phyloP scores from a whole-genome alignment of 345 rosid species.

The Rhizophora apiculata region DNA sequence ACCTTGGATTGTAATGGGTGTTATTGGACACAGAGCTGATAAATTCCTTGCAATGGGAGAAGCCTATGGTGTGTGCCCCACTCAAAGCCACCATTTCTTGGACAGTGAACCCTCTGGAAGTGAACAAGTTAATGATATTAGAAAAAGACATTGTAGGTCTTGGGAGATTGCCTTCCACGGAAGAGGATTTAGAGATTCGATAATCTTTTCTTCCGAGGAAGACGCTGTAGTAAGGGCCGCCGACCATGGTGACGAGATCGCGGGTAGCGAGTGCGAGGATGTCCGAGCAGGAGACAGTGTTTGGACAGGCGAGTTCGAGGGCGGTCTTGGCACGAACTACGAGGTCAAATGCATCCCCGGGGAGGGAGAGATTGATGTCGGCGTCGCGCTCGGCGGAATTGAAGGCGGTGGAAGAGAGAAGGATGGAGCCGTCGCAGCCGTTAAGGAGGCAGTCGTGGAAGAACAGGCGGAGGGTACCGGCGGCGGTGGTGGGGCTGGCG shows the following conservation, averaged over 20 bases:
- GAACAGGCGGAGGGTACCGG: constrained; percentile 34
- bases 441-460: constrained; percentile 30
- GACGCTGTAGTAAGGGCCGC: constrained; percentile 61
- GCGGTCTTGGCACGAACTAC: constrained; percentile 64
- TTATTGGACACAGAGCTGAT: constrained; percentile 35
- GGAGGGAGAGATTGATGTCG: constrained; percentile 35
- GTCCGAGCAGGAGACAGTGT: constrained; percentile 84
- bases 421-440: constrained; percentile 35
- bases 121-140: constrained; percentile 45
- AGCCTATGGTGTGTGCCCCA: constrained; percentile 90
- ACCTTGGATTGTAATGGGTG: constrained; percentile 66
- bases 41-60: constrained; percentile 92
- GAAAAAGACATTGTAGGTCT: constrained; percentile 58
- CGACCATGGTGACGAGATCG: constrained; percentile 50
- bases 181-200: constrained; percentile 45
- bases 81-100: constrained; percentile 86
- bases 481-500: constrained; percentile 34
- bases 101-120: constrained; percentile 50
- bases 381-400: constrained; percentile 36
- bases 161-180: constrained; percentile 55
- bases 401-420: constrained; percentile 30
- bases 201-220: constrained; percentile 70
- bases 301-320: constrained; percentile 79
- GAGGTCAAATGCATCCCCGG: constrained; percentile 33
- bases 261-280: constrained; percentile 77